These are phyloP conservation scores for Isatis tinctoria DNA, from an alignment of 345 rosid species.

Conservation along the genomic window DNA sequence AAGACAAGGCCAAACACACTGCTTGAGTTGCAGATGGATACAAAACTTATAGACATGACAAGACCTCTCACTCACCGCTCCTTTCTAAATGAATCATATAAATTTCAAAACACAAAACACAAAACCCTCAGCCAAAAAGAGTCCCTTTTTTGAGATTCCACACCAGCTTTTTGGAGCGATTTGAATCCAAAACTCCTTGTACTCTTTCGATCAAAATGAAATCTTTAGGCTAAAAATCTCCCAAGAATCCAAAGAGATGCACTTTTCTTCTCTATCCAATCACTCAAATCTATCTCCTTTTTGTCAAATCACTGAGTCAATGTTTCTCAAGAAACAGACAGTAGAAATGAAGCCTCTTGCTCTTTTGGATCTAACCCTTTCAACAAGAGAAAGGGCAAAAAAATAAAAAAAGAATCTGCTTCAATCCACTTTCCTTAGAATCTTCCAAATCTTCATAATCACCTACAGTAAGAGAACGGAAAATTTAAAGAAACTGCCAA, in stretches of 20 bases:
- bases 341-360: slow-evolving; percentile 1
- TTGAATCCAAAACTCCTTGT: slow-evolving; percentile 23
- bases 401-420: slow-evolving; percentile 5
- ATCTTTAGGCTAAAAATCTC: neutral
- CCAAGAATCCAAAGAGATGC: slow-evolving; percentile 7
- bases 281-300: slow-evolving; percentile 25
- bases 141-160: slow-evolving; percentile 13
- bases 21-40: slow-evolving; percentile 32
- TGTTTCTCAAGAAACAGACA: slow-evolving; percentile 31
- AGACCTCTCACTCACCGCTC: slow-evolving; percentile 38
- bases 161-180: slow-evolving; percentile 8
- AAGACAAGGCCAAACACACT: slow-evolving; percentile 33
- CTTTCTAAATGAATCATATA: slow-evolving; percentile 29
- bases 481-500: slow-evolving; percentile 10
- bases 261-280: slow-evolving; percentile 2
- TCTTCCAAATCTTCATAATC: slow-evolving; percentile 28
- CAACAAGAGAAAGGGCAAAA: slow-evolving; percentile 21
- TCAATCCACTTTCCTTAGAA: slow-evolving; percentile 17
- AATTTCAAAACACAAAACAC: slow-evolving; percentile 22
- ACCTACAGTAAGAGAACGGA: slow-evolving; percentile 21
- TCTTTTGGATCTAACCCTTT: slow-evolving; percentile 28
- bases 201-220: slow-evolving; percentile 24
- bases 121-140: slow-evolving; percentile 2
- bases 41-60: slow-evolving; percentile 39
- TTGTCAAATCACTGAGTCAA: slow-evolving; percentile 40